Evolutionary conservation across 2,329 filamentous ascomycete species (phyloP).

Genomic region (Ophiostoma sp.): DNA sequence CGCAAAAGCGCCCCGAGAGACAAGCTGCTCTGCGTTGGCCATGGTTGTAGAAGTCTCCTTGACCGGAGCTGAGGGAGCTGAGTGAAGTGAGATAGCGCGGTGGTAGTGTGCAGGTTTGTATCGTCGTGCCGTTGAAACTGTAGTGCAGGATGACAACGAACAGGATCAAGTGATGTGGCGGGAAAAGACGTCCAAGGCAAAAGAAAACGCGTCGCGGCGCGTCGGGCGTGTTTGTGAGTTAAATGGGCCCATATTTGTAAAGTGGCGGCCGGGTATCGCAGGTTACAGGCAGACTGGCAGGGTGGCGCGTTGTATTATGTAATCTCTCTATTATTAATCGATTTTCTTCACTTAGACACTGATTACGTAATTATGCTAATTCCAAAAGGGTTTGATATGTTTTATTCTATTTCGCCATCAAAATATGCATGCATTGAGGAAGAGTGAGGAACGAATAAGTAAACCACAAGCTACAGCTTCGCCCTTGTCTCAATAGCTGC

Average conservation of each 20-base stretch:
- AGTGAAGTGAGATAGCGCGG: too few species aligned
- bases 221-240: neutral
- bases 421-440: too few species aligned
- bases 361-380: neutral
- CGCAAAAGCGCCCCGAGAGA: constrained; percentile 33
- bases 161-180: constrained; percentile 3
- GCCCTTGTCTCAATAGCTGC: constrained; percentile 43
- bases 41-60: constrained; percentile 5
- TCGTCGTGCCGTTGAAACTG: neutral
- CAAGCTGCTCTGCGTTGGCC: constrained; percentile 24
- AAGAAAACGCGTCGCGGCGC: constrained; percentile 7
- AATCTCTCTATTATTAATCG: too few species aligned
- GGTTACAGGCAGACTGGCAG: neutral
- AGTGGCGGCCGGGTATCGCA: neutral
- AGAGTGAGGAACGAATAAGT: neutral
- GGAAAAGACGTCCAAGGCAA: neutral
- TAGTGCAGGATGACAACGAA: neutral
- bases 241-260: neutral
- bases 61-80: neutral
- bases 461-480: constrained; percentile 43
- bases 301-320: too few species aligned
- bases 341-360: too few species aligned
- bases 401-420: neutral
- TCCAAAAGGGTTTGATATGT: neutral
- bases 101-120: neutral